Conservation (phyloP, 495 filamentous ascomycete species). For the Extremus antarcticus region DNA sequence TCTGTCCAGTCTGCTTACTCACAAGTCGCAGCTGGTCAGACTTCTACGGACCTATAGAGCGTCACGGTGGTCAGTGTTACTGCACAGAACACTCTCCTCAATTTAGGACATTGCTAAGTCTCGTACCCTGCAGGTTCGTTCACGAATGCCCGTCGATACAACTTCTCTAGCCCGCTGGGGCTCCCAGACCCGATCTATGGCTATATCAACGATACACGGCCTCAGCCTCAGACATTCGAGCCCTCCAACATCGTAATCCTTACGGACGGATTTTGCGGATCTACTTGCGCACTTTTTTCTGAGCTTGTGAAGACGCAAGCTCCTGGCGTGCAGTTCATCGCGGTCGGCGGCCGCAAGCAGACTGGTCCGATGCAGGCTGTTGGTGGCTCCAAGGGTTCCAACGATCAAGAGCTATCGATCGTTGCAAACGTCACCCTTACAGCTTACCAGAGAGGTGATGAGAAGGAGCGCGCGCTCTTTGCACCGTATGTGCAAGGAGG, state of each 20-base stretch:
- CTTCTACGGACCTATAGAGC: constrained; percentile 37
- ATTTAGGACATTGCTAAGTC: no score
- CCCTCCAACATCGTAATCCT: constrained; percentile 27
- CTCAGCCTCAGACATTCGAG: constrained; percentile 21
- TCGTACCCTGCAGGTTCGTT: no score
- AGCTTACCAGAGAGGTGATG: not conserved
- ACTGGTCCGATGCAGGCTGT: constrained; percentile 29
- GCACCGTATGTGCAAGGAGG: not conserved
- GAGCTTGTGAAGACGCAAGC: constrained; percentile 43
- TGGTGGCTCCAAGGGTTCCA: constrained; percentile 25
- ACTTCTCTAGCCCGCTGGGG: not conserved
- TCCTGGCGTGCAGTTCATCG: constrained; percentile 37
- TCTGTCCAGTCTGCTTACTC: not conserved
- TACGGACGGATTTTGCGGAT: constrained; percentile 40
- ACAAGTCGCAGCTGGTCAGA: constrained; percentile 34
- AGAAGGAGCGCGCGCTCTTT: not conserved
- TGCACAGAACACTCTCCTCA: no score
- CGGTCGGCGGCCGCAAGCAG: constrained; percentile 37
- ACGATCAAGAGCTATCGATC: not conserved
- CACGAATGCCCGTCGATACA: constrained; percentile 32
- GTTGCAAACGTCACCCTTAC: not conserved
- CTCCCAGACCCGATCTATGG: constrained; percentile 19
- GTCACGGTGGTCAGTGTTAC: no score
- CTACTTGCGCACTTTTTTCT: constrained; percentile 41
- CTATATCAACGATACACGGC: constrained; percentile 30